Conservation (phyloP, 2,329 filamentous ascomycete species). For the Pestalotiopsis sp. region DNA sequence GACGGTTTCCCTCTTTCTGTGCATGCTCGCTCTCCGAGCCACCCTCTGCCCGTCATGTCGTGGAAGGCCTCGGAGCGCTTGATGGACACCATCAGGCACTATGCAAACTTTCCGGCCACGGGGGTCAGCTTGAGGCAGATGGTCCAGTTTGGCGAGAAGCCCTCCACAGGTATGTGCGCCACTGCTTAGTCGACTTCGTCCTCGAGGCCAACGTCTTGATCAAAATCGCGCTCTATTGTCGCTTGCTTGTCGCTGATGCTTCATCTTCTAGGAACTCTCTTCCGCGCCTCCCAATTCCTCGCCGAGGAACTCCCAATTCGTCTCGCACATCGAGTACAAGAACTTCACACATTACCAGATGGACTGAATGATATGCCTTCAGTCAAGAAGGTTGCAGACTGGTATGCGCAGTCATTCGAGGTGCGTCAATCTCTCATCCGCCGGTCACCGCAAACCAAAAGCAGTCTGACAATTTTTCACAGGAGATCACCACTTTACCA, state of each 20-base stretch:
- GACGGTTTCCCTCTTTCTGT: neutral
- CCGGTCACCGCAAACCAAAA: neutral
- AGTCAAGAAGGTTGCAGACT: constrained; percentile 91
- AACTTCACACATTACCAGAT: constrained; percentile 89
- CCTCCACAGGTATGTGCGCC: constrained; percentile 72
- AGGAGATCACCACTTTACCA: constrained; percentile 90
- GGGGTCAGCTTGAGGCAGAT: constrained; percentile 97
- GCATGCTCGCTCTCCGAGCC: constrained; percentile 7
- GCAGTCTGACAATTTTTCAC: constrained; percentile 29
- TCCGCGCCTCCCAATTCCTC: constrained; percentile 96
- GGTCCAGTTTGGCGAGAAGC: constrained; percentile 96
- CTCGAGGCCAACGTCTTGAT: neutral
- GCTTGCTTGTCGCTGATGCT: constrained; percentile 12
- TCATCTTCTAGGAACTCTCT: constrained; percentile 75
- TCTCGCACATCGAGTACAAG: constrained; percentile 92
- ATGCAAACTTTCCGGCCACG: constrained; percentile 94
- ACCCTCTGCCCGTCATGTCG: constrained; percentile 65
- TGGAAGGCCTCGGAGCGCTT: constrained; percentile 89
- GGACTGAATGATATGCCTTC: constrained; percentile 98
- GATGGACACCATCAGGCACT: constrained; percentile 97
- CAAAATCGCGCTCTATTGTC: constrained; percentile 5
- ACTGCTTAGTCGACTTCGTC: neutral
- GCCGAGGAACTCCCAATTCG: constrained; percentile 98
- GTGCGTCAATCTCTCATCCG: constrained; percentile 51
- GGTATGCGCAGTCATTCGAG: constrained; percentile 99